Percentiles rank a stretch among this genome's conserved stretches.
Evolutionary conservation across 345 rosid genomes (phyloP).

Genomic region (Cardiospermum halicacabum): DNA sequence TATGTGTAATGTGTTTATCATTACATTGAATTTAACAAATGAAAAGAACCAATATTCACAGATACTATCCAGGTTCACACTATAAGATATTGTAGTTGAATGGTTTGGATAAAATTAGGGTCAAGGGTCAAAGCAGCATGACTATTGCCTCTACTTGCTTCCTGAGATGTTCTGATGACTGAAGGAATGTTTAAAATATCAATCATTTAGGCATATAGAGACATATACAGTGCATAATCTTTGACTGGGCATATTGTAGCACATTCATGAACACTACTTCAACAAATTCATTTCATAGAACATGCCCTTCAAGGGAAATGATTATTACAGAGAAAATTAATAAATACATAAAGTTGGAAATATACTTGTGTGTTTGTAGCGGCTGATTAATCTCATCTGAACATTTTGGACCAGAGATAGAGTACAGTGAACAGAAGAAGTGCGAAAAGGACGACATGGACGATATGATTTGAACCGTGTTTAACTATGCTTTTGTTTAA

Average conservation of each 20-base stretch:
- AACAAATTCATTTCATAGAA: no score
- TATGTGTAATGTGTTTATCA: neutral
- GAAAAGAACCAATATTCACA: no score
- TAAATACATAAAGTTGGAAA: no score
- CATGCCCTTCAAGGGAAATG: no score
- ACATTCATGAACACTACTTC: no score
- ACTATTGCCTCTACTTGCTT: neutral
- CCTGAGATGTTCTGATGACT: neutral
- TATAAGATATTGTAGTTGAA: neutral
- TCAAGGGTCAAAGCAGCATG: neutral
- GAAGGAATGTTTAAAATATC: neutral
- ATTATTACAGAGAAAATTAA: no score
- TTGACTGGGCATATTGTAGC: no score
- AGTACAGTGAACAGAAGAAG: constrained; percentile 63
- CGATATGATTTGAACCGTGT: constrained; percentile 68
- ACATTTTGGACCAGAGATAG: constrained; percentile 75
- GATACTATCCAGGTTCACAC: neutral
- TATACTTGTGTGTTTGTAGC: no score
- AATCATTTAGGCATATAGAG: neutral
- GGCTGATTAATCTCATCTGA: no score
- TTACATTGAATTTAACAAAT: neutral
- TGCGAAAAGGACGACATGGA: constrained; percentile 80
- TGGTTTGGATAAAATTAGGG: neutral
- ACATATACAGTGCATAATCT: no score
- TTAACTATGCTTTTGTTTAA: constrained; percentile 74